phyloP scores from a whole-genome alignment of 2,329 filamentous ascomycete species.

The Gnomoniopsis smithogilvyi region DNA sequence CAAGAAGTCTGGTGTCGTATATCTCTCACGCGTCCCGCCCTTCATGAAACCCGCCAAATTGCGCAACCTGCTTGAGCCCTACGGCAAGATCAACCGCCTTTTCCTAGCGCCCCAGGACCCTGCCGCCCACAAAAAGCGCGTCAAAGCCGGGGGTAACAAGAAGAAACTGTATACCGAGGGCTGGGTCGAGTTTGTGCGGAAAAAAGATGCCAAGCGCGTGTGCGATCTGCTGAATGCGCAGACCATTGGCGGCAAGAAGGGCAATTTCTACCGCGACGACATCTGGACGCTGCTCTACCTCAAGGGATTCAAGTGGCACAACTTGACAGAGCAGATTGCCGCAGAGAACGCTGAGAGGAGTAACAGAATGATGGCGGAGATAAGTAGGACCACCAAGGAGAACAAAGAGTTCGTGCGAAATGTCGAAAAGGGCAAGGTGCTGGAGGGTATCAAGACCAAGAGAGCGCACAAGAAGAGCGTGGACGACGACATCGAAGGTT shows the following conservation, averaged over 20 bases:
- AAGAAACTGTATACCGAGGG: constrained; percentile 79
- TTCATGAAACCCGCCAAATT: constrained; percentile 85
- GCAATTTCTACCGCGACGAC: constrained; percentile 79
- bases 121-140: constrained; percentile 60
- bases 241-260: constrained; percentile 80
- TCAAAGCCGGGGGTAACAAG: constrained; percentile 76
- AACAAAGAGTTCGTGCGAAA: constrained; percentile 80
- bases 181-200: constrained; percentile 79
- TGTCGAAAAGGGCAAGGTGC: constrained; percentile 75
- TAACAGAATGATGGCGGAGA: constrained; percentile 73
- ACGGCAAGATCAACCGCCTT: constrained; percentile 72
- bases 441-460: constrained; percentile 69
- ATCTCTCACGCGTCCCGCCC: constrained; percentile 78
- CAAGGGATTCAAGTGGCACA: constrained; percentile 79
- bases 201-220: constrained; percentile 73
- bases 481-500: constrained; percentile 32
- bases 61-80: constrained; percentile 69
- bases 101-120: constrained; percentile 78
- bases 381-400: constrained; percentile 71
- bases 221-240: constrained; percentile 74
- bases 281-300: constrained; percentile 83
- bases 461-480: constrained; percentile 42
- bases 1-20: constrained; percentile 75
- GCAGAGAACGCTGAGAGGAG: constrained; percentile 77
- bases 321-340: constrained; percentile 73